Evolutionary conservation across 163 green algal genomes (phyloP), one percentile per base, ranked within the genome.

Genomic region (Scenedesmus sp.): DNA sequence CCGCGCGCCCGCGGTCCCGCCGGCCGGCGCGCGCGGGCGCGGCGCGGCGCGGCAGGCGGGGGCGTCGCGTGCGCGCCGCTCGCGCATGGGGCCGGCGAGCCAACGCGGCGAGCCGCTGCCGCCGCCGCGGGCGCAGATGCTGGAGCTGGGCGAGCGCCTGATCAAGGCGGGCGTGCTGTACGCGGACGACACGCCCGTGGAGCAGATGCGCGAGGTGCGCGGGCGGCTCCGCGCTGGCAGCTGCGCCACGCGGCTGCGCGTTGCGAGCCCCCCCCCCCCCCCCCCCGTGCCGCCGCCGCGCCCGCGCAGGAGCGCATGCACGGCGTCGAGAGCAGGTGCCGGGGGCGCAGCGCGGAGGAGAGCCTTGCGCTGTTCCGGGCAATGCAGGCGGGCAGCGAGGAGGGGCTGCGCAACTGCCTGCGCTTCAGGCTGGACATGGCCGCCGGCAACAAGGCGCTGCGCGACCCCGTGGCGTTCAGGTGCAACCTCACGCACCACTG

Each of bases 391-490:
- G 96, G 90, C 64, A 92, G 17, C 18, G 84, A 91, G 47, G 83
- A 85, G 51, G 95, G 92, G 14, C 62, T 88, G 17, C 36, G 53
- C 18, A 92, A 92, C 74, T 93, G 88, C 80, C 85, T 98, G 83
- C 88, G 95, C 45, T 91, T 98, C 76, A 97, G 96, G 83, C 89
- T 98, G 62, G 90, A 97, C 86, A 97, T 97, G 93, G 77, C 85
- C 75, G 86, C 87, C 58, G 33, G 33, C 53, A 92, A 92, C 71
- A 87, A 94, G 73, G 90, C 87, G 24, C 83, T 99, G 88, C 85
- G 96, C 1, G 96, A 99, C 84, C 96, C 96, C 15, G 96, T 99
- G n/a, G 91, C 87, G 10, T 98, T 93, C 63, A 87, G 96, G 53
- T 98, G 95, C 90, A 98, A 99, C 82, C 69, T 89, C 20, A 92